A percentile compares a stretch with the other conserved stretches of the same genome.
These are phyloP conservation scores for Fragaria ananassa DNA, from an alignment of 306 rosid species.

Conservation along the genomic window DNA sequence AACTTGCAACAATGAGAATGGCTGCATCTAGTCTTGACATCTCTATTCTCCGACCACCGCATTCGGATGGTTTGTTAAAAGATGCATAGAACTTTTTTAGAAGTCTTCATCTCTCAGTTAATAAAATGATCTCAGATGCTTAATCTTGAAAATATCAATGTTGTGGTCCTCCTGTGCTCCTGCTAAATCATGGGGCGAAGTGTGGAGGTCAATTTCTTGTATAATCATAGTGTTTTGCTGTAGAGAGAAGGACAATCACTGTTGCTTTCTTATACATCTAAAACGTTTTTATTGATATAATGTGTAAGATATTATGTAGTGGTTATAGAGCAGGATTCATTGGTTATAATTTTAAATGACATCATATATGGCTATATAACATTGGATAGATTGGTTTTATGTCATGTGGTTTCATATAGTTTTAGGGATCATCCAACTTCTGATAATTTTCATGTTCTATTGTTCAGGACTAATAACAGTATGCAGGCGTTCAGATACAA, in stretches of 20 bases:
- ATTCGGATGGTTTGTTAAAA: background rate
- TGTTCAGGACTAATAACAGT: constrained; percentile 69
- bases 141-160: background rate
- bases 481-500: constrained; percentile 38
- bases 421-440: background rate
- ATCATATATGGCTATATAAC: background rate
- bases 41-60: background rate
- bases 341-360: background rate
- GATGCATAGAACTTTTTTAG: background rate
- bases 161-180: background rate
- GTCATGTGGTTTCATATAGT: background rate
- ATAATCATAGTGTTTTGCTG: background rate
- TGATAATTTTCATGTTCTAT: background rate
- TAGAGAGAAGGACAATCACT: background rate
- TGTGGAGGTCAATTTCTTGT: background rate
- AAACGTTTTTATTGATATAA: background rate
- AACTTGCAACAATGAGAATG: background rate
- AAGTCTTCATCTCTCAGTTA: background rate
- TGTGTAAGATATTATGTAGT: background rate
- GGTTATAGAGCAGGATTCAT: background rate
- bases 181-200: background rate
- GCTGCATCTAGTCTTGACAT: background rate
- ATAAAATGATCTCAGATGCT: background rate
- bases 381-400: background rate
- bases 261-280: background rate